phyloP scores from a whole-genome alignment of 2,329 filamentous ascomycete genomes.

The Parastagonospora nodorum region DNA sequence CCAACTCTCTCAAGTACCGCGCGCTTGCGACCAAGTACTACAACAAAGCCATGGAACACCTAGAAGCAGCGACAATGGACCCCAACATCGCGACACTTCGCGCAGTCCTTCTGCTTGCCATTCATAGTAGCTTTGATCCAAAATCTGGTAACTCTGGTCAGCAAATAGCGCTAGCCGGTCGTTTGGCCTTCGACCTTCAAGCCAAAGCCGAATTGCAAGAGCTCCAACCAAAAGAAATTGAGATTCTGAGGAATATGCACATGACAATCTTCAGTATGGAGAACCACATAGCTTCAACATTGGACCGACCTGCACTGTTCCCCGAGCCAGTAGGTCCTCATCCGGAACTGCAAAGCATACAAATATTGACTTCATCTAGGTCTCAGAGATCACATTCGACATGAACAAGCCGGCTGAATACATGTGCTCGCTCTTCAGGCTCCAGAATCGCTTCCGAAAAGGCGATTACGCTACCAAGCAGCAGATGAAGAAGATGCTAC shows the following conservation, averaged over 20 bases:
- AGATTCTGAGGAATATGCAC: constrained; percentile 38
- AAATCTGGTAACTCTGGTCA: constrained; percentile 43
- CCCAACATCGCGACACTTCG: constrained; percentile 38
- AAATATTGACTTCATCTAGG: constrained; percentile 21
- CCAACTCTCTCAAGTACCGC: constrained; percentile 37
- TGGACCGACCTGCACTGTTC: constrained; percentile 42
- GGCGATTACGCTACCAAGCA: constrained; percentile 27
- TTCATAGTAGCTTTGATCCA: constrained; percentile 44
- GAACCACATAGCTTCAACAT: constrained; percentile 41
- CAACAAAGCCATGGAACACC: constrained; percentile 36
- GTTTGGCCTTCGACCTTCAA: constrained; percentile 40
- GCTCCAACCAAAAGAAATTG: constrained; percentile 22
- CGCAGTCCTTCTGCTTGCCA: constrained; percentile 39
- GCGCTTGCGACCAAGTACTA: constrained; percentile 33
- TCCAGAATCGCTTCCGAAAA: constrained; percentile 44
- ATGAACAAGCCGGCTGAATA: constrained; percentile 34
- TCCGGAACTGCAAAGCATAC: no score
- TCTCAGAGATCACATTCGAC: constrained; percentile 36
- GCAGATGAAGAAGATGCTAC: constrained; percentile 30
- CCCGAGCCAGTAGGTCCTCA: constrained; percentile 38
- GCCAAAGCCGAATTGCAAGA: constrained; percentile 33
- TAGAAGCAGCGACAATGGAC: constrained; percentile 40
- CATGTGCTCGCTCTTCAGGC: constrained; percentile 41
- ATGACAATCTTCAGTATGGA: constrained; percentile 44
- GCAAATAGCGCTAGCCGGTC: constrained; percentile 41